These are phyloP conservation scores for Oryza australiensis DNA, from an alignment of 176 grass and related monocot species.

Conservation along the genomic window DNA sequence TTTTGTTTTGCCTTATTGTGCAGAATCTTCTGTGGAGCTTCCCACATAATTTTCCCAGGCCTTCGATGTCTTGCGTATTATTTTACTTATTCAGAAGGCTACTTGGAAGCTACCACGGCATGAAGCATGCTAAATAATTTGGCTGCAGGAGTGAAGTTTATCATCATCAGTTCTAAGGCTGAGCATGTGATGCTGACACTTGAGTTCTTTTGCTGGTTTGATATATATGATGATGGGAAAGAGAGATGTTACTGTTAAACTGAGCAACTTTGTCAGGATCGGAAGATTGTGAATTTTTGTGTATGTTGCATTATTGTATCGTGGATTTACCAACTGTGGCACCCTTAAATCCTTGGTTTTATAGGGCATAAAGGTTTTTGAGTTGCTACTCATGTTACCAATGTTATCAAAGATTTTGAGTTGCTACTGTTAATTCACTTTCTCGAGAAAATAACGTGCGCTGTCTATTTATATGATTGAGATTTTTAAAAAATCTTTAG, in stretches of 20 bases:
- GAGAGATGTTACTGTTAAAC: neutral
- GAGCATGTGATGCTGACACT: conserved; percentile 34
- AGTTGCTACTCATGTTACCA: neutral
- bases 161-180: conserved; percentile 22
- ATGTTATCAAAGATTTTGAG: neutral
- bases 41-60: neutral
- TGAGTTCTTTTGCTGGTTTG: conserved; percentile 35
- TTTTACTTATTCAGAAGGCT: neutral
- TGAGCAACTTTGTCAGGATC: neutral
- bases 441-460: neutral
- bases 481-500: no score
- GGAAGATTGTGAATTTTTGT: conserved; percentile 17
- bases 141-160: conserved; percentile 2
- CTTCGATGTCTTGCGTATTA: neutral
- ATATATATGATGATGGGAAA: conserved; percentile 22
- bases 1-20: neutral
- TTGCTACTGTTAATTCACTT: neutral
- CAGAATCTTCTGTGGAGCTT: conserved; percentile 34
- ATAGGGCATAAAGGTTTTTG: conserved; percentile 9
- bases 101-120: conserved; percentile 1
- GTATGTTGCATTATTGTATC: conserved; percentile 21
- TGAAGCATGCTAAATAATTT: conserved; percentile 34
- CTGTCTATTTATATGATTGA: no score
- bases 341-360: conserved; percentile 19
- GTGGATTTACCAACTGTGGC: conserved; percentile 22